Percentiles rank a stretch among this genome's conserved stretches.
These are phyloP conservation scores for Ogataea ramenticola DNA, from an alignment of 805 yeast genomes.

Conservation along the genomic window DNA sequence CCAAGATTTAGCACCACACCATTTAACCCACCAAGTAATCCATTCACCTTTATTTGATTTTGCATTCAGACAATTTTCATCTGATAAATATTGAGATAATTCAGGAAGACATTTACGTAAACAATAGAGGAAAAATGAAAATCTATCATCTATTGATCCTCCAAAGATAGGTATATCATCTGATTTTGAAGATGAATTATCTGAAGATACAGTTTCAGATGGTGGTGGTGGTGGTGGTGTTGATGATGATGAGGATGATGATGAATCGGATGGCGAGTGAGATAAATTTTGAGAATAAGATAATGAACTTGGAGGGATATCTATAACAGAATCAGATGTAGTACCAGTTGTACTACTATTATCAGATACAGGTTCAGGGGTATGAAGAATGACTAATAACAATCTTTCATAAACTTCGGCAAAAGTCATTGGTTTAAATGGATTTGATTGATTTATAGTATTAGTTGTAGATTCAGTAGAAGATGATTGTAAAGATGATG, in stretches of 20 bases:
- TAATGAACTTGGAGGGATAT: neutral
- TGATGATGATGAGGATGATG: neutral
- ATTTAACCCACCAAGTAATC: slow-evolving; percentile 93
- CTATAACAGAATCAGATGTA: neutral
- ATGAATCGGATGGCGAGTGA: neutral
- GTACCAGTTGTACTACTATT: neutral
- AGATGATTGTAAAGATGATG: no score
- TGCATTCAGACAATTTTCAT: slow-evolving; percentile 67
- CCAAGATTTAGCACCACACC: slow-evolving; percentile 82
- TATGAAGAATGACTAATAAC: slow-evolving; percentile 66
- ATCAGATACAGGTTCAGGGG: slow-evolving; percentile 43
- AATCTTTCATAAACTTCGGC: slow-evolving; percentile 69
- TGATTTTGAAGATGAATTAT: slow-evolving; percentile 2
- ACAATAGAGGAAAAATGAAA: slow-evolving; percentile 59
- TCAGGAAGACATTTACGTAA: slow-evolving; percentile 66
- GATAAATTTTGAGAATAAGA: neutral
- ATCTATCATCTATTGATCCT: slow-evolving; percentile 59
- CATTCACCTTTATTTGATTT: slow-evolving; percentile 70
- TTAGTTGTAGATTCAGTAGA: slow-evolving; percentile 16
- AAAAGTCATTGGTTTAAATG: slow-evolving; percentile 41
- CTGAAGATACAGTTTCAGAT: neutral
- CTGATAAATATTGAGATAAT: slow-evolving; percentile 64
- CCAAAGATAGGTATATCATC: slow-evolving; percentile 29
- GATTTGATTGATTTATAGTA: slow-evolving; percentile 9
- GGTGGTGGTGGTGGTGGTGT: no score